Conservation (phyloP, 2,329 filamentous ascomycete species). For the Fusarium sp. region DNA sequence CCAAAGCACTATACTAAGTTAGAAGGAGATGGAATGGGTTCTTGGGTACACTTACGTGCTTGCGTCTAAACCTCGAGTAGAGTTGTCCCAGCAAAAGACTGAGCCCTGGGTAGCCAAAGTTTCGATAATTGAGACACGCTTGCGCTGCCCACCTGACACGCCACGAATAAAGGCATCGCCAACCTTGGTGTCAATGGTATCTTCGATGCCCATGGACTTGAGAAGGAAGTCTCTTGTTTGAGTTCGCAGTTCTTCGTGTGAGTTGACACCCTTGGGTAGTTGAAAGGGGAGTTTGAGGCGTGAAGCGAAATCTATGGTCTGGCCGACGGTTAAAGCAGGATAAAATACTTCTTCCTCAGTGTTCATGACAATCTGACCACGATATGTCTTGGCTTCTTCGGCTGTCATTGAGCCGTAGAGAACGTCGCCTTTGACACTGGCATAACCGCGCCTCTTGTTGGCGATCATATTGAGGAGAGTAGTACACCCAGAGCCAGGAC, state of each 20-base stretch:
- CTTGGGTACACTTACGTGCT: slow-evolving; percentile 59
- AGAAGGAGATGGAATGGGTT: neutral
- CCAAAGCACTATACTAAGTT: slow-evolving; percentile 59
- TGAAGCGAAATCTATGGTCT: slow-evolving; percentile 78
- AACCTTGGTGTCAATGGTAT: slow-evolving; percentile 74
- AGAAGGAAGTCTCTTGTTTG: slow-evolving; percentile 67
- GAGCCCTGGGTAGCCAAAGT: slow-evolving; percentile 67
- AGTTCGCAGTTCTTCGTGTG: slow-evolving; percentile 58
- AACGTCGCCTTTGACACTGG: slow-evolving; percentile 68
- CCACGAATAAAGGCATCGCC: slow-evolving; percentile 75
- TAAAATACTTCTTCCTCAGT: slow-evolving; percentile 76
- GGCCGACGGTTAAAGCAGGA: slow-evolving; percentile 75
- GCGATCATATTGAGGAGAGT: slow-evolving; percentile 77
- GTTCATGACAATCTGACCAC: slow-evolving; percentile 74
- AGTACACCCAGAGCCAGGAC: slow-evolving; percentile 77
- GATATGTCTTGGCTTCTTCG: slow-evolving; percentile 62
- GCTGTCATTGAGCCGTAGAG: slow-evolving; percentile 65
- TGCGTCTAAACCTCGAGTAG: slow-evolving; percentile 73
- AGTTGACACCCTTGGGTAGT: slow-evolving; percentile 58
- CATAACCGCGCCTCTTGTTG: slow-evolving; percentile 71
- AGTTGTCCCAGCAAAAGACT: slow-evolving; percentile 76
- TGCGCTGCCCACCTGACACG: slow-evolving; percentile 75
- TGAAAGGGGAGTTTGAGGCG: slow-evolving; percentile 66
- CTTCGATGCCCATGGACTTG: slow-evolving; percentile 66
- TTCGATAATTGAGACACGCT: slow-evolving; percentile 77